phyloP scores from a whole-genome alignment of 345 rosid species.

The Cochlearia excelsa region DNA sequence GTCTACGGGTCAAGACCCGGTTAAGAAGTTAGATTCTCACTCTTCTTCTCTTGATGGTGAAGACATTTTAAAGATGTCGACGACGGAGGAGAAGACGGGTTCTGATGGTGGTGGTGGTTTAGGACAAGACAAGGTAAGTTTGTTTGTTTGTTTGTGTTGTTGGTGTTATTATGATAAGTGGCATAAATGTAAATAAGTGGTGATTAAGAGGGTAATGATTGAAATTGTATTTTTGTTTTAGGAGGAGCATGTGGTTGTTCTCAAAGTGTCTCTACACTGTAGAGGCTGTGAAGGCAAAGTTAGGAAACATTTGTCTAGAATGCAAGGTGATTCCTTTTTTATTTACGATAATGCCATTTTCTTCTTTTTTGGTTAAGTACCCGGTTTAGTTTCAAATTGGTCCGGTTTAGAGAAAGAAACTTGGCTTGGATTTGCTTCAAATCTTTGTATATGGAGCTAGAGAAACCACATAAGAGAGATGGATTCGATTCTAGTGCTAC shows the following conservation, averaged over 20 bases:
- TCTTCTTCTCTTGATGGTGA: slow-evolving; percentile 13
- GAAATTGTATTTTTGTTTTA: neutral
- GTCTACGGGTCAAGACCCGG: slow-evolving; percentile 44
- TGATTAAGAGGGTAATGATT: slow-evolving; percentile 12
- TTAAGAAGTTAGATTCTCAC: slow-evolving; percentile 12
- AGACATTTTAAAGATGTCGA: neutral
- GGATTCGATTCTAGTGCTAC: no score
- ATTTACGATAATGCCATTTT: slow-evolving; percentile 20
- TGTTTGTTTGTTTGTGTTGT: slow-evolving; percentile 14
- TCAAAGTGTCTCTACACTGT: slow-evolving; percentile 90
- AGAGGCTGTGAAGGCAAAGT: slow-evolving; percentile 90
- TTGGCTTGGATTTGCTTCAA: neutral
- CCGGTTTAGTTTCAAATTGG: neutral
- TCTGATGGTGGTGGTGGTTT: slow-evolving; percentile 21
- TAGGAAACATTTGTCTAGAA: slow-evolving; percentile 81
- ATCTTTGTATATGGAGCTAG: no score
- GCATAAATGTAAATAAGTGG: slow-evolving; percentile 17
- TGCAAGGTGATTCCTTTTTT: slow-evolving; percentile 57
- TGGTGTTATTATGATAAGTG: slow-evolving; percentile 5
- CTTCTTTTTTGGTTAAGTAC: neutral
- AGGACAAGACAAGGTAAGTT: slow-evolving; percentile 25
- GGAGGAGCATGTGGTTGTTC: slow-evolving; percentile 63
- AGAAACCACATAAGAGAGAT: no score
- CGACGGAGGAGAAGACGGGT: slow-evolving; percentile 6
- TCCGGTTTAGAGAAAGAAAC: neutral